Percentiles rank a stretch among this genome's conserved stretches.
phyloP scores from a whole-genome alignment of 2,329 filamentous ascomycete genomes.

The Penicillium corylophilum region DNA sequence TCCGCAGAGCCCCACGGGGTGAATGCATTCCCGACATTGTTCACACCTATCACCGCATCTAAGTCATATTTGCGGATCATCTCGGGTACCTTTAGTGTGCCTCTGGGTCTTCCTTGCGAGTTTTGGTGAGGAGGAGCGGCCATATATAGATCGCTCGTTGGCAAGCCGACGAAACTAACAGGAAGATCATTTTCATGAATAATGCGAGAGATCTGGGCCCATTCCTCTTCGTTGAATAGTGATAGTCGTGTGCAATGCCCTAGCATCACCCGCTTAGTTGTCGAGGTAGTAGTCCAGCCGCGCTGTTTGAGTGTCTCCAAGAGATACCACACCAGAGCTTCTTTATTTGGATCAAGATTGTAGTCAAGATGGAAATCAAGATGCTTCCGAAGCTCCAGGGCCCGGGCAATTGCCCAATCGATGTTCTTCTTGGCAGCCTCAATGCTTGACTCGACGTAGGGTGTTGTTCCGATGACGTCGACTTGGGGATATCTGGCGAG shows the following conservation, averaged over 20 bases:
- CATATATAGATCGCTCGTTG: conserved; percentile 72
- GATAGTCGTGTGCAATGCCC: conserved; percentile 70
- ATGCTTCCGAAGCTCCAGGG: conserved; percentile 53
- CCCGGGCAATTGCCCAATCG: conserved; percentile 60
- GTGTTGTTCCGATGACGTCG: conserved; percentile 65
- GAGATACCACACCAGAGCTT: conserved; percentile 56
- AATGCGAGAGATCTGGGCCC: conserved; percentile 48
- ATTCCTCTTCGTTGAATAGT: conserved; percentile 52
- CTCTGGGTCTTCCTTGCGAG: conserved; percentile 46
- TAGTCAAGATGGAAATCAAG: conserved; percentile 74
- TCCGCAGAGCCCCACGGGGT: conserved; percentile 69
- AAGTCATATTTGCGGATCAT: conserved; percentile 61
- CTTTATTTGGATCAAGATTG: conserved; percentile 53
- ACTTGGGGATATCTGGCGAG: conserved; percentile 42
- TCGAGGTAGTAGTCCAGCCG: conserved; percentile 49
- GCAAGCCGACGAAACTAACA: conserved; percentile 66
- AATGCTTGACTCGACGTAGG: conserved; percentile 63
- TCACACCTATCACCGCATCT: conserved; percentile 63
- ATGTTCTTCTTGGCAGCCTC: conserved; percentile 57
- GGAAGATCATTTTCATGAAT: conserved; percentile 54
- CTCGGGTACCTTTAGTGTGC: conserved; percentile 61
- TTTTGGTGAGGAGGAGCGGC: conserved; percentile 51
- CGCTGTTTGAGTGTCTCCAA: conserved; percentile 51
- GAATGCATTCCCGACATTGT: conserved; percentile 74
- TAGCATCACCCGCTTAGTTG: conserved; percentile 55